These are phyloP conservation scores for Akanthomyces uredinophilus DNA, from an alignment of 2,329 filamentous ascomycete genomes.

Conservation along the genomic window DNA sequence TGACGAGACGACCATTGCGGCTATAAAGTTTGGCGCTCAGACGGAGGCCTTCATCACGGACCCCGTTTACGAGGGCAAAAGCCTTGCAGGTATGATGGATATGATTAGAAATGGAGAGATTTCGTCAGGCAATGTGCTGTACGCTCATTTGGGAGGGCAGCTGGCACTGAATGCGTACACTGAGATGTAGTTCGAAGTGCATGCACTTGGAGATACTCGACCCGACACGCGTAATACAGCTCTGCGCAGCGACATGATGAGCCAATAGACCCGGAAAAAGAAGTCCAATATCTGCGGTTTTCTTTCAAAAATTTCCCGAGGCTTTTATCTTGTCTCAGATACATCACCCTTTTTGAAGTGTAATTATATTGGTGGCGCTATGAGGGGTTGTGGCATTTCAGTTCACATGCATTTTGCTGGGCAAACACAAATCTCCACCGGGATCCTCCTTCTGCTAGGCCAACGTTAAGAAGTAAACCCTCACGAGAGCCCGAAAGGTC, in stretches of 20 bases:
- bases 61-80: conserved; percentile 73
- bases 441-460: not conserved
- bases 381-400: not conserved
- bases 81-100: conserved; percentile 65
- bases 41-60: conserved; percentile 72
- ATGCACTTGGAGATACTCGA: not conserved
- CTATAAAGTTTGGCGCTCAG: conserved; percentile 61
- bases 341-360: too few relatives aligned
- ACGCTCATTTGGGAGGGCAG: conserved; percentile 67
- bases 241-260: too few relatives aligned
- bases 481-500: too few relatives aligned
- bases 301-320: too few relatives aligned
- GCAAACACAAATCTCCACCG: not conserved
- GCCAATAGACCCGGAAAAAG: not conserved
- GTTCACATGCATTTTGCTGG: not conserved
- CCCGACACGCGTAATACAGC: not conserved
- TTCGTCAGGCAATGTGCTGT: conserved; percentile 59
- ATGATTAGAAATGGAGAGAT: conserved; percentile 60
- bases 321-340: too few relatives aligned
- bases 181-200: not conserved
- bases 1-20: conserved; percentile 58
- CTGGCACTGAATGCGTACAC: conserved; percentile 65
- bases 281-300: too few relatives aligned
- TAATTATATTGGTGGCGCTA: not conserved
- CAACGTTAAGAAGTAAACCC: not conserved